A percentile compares a stretch with the other conserved stretches of the same genome.
Evolutionary conservation across 2,329 filamentous ascomycete species (phyloP).

Genomic region (Penicillium sclerotigenum): DNA sequence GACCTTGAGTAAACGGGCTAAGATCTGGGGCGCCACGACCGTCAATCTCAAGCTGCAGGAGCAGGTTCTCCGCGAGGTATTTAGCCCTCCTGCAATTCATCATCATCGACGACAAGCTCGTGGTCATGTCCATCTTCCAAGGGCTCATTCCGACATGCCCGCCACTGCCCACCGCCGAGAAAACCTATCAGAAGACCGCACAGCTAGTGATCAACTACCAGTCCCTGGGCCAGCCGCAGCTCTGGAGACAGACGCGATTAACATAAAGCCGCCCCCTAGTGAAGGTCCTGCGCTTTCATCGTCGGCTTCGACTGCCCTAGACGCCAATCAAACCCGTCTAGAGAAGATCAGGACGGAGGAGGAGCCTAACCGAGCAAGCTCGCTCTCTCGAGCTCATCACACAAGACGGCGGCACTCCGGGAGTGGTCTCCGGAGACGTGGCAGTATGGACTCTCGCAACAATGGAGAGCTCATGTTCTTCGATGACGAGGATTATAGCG

Average conservation of each 20-base stretch:
- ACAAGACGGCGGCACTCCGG: slow-evolving; percentile 75
- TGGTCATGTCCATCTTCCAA: slow-evolving; percentile 63
- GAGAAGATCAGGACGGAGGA: slow-evolving; percentile 36
- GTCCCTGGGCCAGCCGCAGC: slow-evolving; percentile 18
- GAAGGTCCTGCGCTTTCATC: slow-evolving; percentile 36
- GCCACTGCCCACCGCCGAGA: slow-evolving; percentile 23
- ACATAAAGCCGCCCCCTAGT: slow-evolving; percentile 25
- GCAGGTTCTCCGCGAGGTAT: slow-evolving; percentile 89
- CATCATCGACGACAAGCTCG: slow-evolving; percentile 68
- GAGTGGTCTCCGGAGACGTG: slow-evolving; percentile 73
- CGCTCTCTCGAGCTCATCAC: slow-evolving; percentile 29
- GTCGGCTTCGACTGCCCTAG: slow-evolving; percentile 39
- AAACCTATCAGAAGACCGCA: slow-evolving; percentile 37
- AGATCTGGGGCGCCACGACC: slow-evolving; percentile 82
- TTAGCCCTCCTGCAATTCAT: slow-evolving; percentile 77
- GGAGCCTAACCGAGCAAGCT: slow-evolving; percentile 46
- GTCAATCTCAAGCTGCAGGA: slow-evolving; percentile 85
- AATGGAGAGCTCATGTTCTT: slow-evolving; percentile 84
- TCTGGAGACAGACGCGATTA: slow-evolving; percentile 26
- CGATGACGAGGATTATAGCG: slow-evolving; percentile 82
- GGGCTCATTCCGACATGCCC: slow-evolving; percentile 35
- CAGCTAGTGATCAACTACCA: slow-evolving; percentile 22
- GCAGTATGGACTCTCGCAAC: slow-evolving; percentile 65
- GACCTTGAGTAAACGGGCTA: slow-evolving; percentile 47
- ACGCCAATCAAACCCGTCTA: slow-evolving; percentile 32